Evolutionary conservation across 176 grass and related monocot genomes (phyloP).

Genomic region (Poa annua): DNA sequence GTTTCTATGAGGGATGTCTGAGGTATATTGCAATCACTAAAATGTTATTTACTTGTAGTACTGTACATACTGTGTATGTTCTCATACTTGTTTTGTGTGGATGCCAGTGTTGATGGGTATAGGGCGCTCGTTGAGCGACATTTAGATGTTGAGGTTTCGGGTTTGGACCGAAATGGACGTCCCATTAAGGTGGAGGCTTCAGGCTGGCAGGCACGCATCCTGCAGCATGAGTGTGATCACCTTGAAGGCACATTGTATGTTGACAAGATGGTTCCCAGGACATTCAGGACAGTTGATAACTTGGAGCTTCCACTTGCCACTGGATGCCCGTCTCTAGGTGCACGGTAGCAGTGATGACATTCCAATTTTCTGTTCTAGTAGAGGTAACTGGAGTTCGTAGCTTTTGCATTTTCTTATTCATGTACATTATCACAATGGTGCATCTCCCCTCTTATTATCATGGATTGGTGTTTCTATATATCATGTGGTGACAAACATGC

Average conservation of each 20-base stretch:
- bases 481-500: not conserved
- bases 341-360: constrained; percentile 35
- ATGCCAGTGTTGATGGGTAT: constrained; percentile 84
- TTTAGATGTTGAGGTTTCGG: constrained; percentile 87
- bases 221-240: constrained; percentile 97
- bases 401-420: constrained; percentile 1
- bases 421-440: constrained; percentile 8
- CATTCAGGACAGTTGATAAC: constrained; percentile 86
- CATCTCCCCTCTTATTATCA: not conserved
- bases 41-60: not conserved
- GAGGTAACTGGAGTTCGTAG: constrained; percentile 22
- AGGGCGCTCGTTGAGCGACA: constrained; percentile 75
- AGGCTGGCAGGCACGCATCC: constrained; percentile 92
- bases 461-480: constrained; percentile 10
- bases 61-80: not conserved
- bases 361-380: constrained; percentile 11
- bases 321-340: constrained; percentile 72
- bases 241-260: constrained; percentile 89
- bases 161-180: constrained; percentile 69
- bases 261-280: constrained; percentile 88
- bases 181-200: constrained; percentile 75
- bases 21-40: constrained; percentile 58
- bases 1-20: constrained; percentile 95
- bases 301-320: constrained; percentile 71
- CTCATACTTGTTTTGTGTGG: constrained; percentile 20